Evolutionary conservation across 148 eudicot genomes (phyloP).

Genomic region (Chenopodium album): DNA sequence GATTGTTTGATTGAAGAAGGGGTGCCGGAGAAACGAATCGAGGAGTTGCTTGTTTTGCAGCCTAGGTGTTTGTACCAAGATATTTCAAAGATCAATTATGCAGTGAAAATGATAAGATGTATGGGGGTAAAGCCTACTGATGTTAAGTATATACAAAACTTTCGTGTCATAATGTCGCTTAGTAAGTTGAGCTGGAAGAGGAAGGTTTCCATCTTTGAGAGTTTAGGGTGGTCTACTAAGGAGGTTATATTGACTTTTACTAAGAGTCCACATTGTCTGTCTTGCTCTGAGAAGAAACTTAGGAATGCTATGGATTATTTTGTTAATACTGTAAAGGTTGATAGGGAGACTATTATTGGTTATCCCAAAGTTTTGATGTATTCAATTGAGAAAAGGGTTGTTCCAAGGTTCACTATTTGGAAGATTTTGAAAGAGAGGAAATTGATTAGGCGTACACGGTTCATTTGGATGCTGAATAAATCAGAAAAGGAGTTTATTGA

Average conservation of each 20-base stretch:
- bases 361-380: slow-evolving; percentile 20
- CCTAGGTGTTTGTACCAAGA: slow-evolving; percentile 18
- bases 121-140: slow-evolving; percentile 13
- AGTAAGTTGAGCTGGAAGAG: slow-evolving; percentile 18
- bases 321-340: slow-evolving; percentile 20
- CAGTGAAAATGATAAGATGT: slow-evolving; percentile 12
- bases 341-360: slow-evolving; percentile 10
- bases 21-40: neutral
- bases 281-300: slow-evolving; percentile 27
- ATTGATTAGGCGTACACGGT: neutral
- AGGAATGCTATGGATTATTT: slow-evolving; percentile 17
- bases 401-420: slow-evolving; percentile 14
- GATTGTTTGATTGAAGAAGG: slow-evolving; percentile 20
- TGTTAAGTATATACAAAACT: slow-evolving; percentile 9
- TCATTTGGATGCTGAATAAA: slow-evolving; percentile 10
- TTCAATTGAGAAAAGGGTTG: slow-evolving; percentile 17
- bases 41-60: slow-evolving; percentile 16
- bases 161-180: slow-evolving; percentile 12
- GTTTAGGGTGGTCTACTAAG: slow-evolving; percentile 23
- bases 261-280: slow-evolving; percentile 11
- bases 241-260: slow-evolving; percentile 12
- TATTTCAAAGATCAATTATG: slow-evolving; percentile 7
- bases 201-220: slow-evolving; percentile 17
- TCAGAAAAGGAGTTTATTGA: slow-evolving; percentile 16
- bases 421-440: slow-evolving; percentile 1